Evolutionary conservation across 176 grass and related monocot species (phyloP).

Genomic region (Oryza glaberrima): DNA sequence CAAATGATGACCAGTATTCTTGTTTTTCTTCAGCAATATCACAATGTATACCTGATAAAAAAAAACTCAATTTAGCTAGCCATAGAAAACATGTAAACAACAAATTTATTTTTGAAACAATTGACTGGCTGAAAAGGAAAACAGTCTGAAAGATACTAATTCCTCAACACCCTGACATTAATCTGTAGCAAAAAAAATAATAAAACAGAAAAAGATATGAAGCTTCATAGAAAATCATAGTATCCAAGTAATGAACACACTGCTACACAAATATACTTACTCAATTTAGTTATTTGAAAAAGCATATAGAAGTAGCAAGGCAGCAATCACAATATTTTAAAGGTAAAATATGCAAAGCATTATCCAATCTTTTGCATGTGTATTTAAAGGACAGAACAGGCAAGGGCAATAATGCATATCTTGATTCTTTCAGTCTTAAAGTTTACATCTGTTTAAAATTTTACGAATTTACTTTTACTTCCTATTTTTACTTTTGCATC

Average conservation of each 20-base stretch:
- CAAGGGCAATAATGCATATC: slow-evolving; percentile 22
- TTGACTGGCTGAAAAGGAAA: slow-evolving; percentile 1
- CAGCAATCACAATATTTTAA: not conserved
- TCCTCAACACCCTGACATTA: not conserved
- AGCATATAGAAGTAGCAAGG: not conserved
- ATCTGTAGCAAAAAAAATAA: not conserved
- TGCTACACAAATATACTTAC: not conserved
- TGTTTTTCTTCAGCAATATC: slow-evolving; percentile 88
- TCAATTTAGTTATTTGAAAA: slow-evolving; percentile 14
- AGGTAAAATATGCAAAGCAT: slow-evolving; percentile 14
- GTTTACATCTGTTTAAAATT: slow-evolving; percentile 27
- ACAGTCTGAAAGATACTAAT: not conserved
- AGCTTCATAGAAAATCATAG: slow-evolving; percentile 19
- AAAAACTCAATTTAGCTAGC: slow-evolving; percentile 21
- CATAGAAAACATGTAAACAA: slow-evolving; percentile 20
- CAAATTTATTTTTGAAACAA: not conserved
- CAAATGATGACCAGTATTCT: slow-evolving; percentile 83
- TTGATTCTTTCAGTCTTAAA: not conserved
- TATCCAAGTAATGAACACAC: not conserved
- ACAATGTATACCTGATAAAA: slow-evolving; percentile 72
- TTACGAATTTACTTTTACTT: slow-evolving; percentile 17
- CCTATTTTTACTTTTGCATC: not conserved
- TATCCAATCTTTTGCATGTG: not conserved
- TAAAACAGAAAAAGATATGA: slow-evolving; percentile 7
- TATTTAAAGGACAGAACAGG: slow-evolving; percentile 11